These are phyloP conservation scores for Arabidopsis hybrid DNA, from an alignment of 441 rosid species.

Conservation along the genomic window DNA sequence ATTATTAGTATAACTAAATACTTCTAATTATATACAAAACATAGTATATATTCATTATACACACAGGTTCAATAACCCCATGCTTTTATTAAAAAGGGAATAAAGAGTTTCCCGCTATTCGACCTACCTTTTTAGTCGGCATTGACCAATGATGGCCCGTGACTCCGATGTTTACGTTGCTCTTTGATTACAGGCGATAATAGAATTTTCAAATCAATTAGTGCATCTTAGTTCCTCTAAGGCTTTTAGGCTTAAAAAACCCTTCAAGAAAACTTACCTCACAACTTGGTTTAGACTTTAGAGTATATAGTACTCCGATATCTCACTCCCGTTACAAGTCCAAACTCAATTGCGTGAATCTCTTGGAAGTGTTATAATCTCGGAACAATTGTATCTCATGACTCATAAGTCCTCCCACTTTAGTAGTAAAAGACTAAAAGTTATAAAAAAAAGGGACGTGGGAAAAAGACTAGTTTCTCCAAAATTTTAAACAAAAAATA, in stretches of 20 bases:
- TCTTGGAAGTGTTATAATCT: background rate
- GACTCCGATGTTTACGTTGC: slow-evolving; percentile 26
- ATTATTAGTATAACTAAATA: background rate
- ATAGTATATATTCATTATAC: background rate
- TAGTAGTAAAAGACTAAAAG: too few relatives aligned
- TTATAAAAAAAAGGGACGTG: background rate
- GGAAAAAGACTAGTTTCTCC: background rate
- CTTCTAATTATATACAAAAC: background rate
- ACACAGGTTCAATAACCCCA: background rate
- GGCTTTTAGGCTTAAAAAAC: slow-evolving; percentile 6
- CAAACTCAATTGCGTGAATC: background rate
- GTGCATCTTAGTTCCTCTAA: background rate
- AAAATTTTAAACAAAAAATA: background rate
- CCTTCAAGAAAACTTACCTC: slow-evolving; percentile 1
- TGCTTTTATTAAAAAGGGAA: background rate
- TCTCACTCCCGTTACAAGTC: background rate
- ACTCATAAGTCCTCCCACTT: too few relatives aligned
- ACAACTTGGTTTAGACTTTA: background rate
- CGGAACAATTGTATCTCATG: background rate
- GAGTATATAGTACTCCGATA: background rate
- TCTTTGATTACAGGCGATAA: background rate
- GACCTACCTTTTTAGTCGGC: slow-evolving; percentile 15
- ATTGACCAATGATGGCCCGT: slow-evolving; percentile 28
- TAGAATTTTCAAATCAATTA: too few relatives aligned
- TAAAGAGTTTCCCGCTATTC: background rate